Evolutionary conservation across 129 eudicot genomes (phyloP).

Genomic region (Erigeron canadensis): DNA sequence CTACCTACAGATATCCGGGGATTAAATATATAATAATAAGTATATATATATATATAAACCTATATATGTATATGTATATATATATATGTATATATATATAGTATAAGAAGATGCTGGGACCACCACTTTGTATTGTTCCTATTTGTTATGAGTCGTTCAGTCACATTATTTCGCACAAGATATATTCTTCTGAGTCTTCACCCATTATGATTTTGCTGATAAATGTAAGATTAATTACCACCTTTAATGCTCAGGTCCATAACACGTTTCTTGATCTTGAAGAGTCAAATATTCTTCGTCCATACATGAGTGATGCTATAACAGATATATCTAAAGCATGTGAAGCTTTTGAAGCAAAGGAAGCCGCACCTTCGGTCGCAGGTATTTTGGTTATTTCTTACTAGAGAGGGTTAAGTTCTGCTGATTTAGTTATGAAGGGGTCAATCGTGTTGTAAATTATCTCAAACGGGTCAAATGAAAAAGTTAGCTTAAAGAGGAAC

Average conservation of each 20-base stretch:
- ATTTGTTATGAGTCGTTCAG: constrained; percentile 1
- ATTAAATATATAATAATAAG: background rate
- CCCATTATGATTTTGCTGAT: background rate
- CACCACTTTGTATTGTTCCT: constrained; percentile 2
- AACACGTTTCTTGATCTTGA: constrained; percentile 82
- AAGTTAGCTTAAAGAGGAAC: no score
- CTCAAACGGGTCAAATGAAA: no score
- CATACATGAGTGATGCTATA: constrained; percentile 82
- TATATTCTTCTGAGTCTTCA: background rate
- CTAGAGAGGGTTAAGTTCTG: background rate
- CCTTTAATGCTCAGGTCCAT: constrained; percentile 53
- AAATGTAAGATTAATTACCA: constrained; percentile 6
- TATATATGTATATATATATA: no score
- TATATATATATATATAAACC: no score
- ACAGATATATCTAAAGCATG: constrained; percentile 77
- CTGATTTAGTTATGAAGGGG: no score
- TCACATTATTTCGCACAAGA: background rate
- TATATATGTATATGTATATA: no score
- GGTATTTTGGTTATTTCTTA: constrained; percentile 39
- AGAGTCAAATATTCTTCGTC: constrained; percentile 76
- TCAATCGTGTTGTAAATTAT: no score
- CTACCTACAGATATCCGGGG: background rate
- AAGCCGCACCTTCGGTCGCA: constrained; percentile 78
- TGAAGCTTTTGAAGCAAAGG: constrained; percentile 93
- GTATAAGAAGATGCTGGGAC: background rate